phyloP scores from a whole-genome alignment of 441 rosid genomes.

The Brassica hybrid region DNA sequence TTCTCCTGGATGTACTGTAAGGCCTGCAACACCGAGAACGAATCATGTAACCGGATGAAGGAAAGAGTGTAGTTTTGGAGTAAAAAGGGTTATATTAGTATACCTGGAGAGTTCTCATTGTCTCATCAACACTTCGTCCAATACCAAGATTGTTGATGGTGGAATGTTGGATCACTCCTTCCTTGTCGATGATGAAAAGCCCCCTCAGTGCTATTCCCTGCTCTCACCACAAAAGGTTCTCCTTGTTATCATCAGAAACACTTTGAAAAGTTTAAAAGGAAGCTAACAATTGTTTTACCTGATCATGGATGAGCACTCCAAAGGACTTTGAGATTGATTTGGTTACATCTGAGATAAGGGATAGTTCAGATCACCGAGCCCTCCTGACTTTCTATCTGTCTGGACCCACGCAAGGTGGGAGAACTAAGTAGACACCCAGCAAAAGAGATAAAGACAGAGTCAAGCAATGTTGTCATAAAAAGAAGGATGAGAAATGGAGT shows the following conservation, averaged over 20 bases:
- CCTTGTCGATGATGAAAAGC: constrained; percentile 89
- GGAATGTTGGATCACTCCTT: constrained; percentile 85
- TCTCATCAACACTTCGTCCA: constrained; percentile 88
- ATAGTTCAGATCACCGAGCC: constrained; percentile 86
- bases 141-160: constrained; percentile 93
- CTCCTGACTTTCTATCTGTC: constrained; percentile 89
- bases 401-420: constrained; percentile 94
- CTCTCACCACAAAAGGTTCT: constrained; percentile 22
- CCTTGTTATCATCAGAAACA: neutral
- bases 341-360: constrained; percentile 80
- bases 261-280: neutral
- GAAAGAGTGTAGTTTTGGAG: constrained; percentile 22
- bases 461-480: constrained; percentile 10
- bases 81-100: neutral
- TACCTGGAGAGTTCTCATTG: constrained; percentile 90
- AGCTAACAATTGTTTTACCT: constrained; percentile 49
- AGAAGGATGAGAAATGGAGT: neutral
- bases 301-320: constrained; percentile 73
- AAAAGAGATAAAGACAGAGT: constrained; percentile 14
- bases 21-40: constrained; percentile 52
- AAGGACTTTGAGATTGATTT: constrained; percentile 79
- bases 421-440: constrained; percentile 48
- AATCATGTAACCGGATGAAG: neutral
- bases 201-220: constrained; percentile 91
- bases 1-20: constrained; percentile 83